Evolutionary conservation across 1,139 yeast species (phyloP).

Genomic region (Magnusiomyces tetraspermus): DNA sequence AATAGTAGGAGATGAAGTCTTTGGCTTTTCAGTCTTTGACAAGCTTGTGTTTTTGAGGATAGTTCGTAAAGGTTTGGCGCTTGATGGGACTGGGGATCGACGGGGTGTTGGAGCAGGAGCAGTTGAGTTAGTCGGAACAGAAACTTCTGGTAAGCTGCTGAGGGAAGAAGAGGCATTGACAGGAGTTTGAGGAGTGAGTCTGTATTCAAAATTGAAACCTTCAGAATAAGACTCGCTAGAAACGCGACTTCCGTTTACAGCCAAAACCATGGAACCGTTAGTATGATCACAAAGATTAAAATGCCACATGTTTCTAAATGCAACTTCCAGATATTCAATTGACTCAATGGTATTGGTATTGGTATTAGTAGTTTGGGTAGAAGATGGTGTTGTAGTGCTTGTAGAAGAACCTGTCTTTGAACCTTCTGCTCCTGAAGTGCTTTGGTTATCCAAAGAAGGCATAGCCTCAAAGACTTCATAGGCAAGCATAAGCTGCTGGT

Average conservation of each 20-base stretch:
- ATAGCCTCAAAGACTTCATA: conserved; percentile 55
- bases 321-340: conserved; percentile 45
- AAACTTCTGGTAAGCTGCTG: neutral
- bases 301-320: conserved; percentile 70
- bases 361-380: neutral
- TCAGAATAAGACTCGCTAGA: conserved; percentile 37
- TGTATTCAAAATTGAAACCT: conserved; percentile 45
- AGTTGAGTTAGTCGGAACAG: neutral
- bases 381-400: conserved; percentile 18
- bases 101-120: neutral
- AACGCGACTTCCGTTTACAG: conserved; percentile 36
- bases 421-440: conserved; percentile 35
- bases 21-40: neutral
- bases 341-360: conserved; percentile 5
- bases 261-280: conserved; percentile 38
- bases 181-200: conserved; percentile 19
- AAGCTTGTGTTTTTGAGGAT: neutral
- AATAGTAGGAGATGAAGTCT: conserved; percentile 4
- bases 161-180: neutral
- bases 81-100: neutral
- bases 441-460: conserved; percentile 32
- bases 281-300: conserved; percentile 59
- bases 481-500: conserved; percentile 42
- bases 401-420: conserved; percentile 33
- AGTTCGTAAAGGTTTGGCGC: neutral